phyloP scores from a whole-genome alignment of 2,329 filamentous ascomycete genomes.

The Alternaria solani region DNA sequence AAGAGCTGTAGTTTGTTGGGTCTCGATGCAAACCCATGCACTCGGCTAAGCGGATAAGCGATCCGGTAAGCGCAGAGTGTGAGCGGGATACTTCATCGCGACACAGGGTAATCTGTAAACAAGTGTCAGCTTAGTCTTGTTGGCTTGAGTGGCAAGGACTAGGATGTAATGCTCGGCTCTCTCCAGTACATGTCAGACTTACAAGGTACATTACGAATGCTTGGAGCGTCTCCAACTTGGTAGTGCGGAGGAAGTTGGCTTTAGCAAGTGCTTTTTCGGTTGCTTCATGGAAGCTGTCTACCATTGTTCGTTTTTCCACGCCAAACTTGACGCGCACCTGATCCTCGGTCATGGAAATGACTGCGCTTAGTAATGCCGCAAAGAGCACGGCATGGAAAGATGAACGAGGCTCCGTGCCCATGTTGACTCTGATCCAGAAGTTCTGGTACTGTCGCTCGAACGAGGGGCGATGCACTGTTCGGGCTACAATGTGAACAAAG shows the following conservation, averaged over 20 bases:
- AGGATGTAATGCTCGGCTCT: no score
- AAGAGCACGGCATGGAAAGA: slow-evolving; percentile 75
- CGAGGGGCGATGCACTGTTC: slow-evolving; percentile 71
- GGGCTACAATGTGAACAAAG: slow-evolving; percentile 72
- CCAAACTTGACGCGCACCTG: slow-evolving; percentile 63
- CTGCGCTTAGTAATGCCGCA: slow-evolving; percentile 72
- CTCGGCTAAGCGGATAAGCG: slow-evolving; percentile 76
- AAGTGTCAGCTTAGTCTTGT: slow-evolving; percentile 5
- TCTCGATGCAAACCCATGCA: slow-evolving; percentile 81
- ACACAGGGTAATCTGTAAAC: slow-evolving; percentile 70
- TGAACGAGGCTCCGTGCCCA: slow-evolving; percentile 67
- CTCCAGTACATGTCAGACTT: slow-evolving; percentile 38
- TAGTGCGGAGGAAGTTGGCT: slow-evolving; percentile 75
- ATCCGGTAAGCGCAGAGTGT: slow-evolving; percentile 75
- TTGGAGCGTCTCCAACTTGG: slow-evolving; percentile 76
- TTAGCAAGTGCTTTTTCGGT: slow-evolving; percentile 72
- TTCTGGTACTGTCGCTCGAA: slow-evolving; percentile 70
- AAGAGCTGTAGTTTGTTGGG: slow-evolving; percentile 70
- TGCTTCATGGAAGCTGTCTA: slow-evolving; percentile 64
- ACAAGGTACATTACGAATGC: slow-evolving; percentile 80
- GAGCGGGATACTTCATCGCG: slow-evolving; percentile 75
- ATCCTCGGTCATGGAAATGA: slow-evolving; percentile 69
- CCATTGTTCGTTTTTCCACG: slow-evolving; percentile 64
- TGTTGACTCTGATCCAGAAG: slow-evolving; percentile 70
- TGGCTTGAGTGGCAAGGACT: neutral